Percentiles rank a stretch among this genome's conserved stretches.
Conservation (phyloP, 1,284 basidiomycete species). For the Ganoderma multipileum region DNA sequence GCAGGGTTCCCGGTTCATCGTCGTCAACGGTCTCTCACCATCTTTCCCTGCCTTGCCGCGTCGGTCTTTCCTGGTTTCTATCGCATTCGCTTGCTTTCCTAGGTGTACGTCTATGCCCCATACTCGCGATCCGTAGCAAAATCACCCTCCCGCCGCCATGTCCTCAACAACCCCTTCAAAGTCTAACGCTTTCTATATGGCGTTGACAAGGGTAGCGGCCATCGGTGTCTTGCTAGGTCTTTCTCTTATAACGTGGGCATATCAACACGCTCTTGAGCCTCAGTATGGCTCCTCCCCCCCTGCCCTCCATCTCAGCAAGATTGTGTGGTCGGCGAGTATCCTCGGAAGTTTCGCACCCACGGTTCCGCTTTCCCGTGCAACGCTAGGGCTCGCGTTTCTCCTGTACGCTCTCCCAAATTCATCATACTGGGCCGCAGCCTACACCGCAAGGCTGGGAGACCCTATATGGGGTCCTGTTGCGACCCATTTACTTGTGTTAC, state of each 20-base stretch:
- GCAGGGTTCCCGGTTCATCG: neutral
- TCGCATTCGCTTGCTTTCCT: conserved; percentile 4
- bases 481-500: conserved; percentile 61
- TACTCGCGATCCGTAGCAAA: conserved; percentile 16
- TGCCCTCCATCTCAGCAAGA: conserved; percentile 51
- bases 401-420: conserved; percentile 64
- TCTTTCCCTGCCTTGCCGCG: neutral
- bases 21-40: neutral
- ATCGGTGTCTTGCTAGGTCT: conserved; percentile 44
- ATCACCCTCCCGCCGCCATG: conserved; percentile 20
- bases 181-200: conserved; percentile 27
- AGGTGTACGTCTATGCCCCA: conserved; percentile 20
- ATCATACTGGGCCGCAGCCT: conserved; percentile 67
- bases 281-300: conserved; percentile 64
- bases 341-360: conserved; percentile 47
- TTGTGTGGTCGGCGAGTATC: conserved; percentile 48
- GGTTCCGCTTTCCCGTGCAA: conserved; percentile 37
- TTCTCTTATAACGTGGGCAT: conserved; percentile 60
- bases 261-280: conserved; percentile 61
- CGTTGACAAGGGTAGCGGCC: conserved; percentile 32
- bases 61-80: conserved; percentile 5
- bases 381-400: conserved; percentile 51
- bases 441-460: conserved; percentile 57
- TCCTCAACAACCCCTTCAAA: conserved; percentile 20
- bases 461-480: conserved; percentile 63